phyloP scores from a whole-genome alignment of 352 stramenopile species.

The Globisporangium nodosum region DNA sequence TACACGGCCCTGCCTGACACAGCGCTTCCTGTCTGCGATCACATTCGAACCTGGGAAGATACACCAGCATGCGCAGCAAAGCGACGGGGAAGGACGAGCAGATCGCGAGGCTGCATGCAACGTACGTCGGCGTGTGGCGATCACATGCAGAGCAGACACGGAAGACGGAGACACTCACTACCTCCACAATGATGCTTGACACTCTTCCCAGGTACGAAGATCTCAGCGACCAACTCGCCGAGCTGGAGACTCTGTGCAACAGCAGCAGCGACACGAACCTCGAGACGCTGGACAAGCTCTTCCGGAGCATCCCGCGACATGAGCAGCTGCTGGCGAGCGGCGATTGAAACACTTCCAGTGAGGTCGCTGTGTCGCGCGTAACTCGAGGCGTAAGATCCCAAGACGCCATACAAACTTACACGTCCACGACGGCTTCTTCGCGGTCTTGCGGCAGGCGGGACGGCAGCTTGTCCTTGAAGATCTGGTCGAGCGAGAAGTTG shows the following conservation, averaged over 20 bases:
- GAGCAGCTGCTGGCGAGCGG: slow-evolving; percentile 19
- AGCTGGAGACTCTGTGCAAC: slow-evolving; percentile 37
- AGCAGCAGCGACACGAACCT: slow-evolving; percentile 25
- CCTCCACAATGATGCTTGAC: background rate
- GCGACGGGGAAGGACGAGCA: slow-evolving; percentile 24
- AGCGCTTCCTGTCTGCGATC: background rate
- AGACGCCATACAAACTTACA: slow-evolving; percentile 19
- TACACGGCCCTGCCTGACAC: too few species aligned
- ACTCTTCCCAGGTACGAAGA: slow-evolving; percentile 28
- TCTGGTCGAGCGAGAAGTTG: slow-evolving; percentile 47
- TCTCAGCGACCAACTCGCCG: slow-evolving; percentile 29
- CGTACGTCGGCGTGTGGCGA: slow-evolving; percentile 1
- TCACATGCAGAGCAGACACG: background rate
- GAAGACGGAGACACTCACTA: background rate
- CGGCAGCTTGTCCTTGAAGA: slow-evolving; percentile 73
- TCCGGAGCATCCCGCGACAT: slow-evolving; percentile 34
- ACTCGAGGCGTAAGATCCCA: too few species aligned
- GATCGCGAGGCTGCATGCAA: slow-evolving; percentile 11
- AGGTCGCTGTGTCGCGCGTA: too few species aligned
- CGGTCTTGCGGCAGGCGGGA: slow-evolving; percentile 58
- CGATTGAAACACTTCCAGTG: background rate
- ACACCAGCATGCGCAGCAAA: slow-evolving; percentile 20
- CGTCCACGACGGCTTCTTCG: slow-evolving; percentile 68
- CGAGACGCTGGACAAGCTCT: slow-evolving; percentile 38
- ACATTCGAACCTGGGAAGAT: slow-evolving; percentile 11